Evolutionary conservation across 2,329 filamentous ascomycete genomes (phyloP), one percentile per base, ranked within the genome.

Genomic region (Aureobasidium uvarum): DNA sequence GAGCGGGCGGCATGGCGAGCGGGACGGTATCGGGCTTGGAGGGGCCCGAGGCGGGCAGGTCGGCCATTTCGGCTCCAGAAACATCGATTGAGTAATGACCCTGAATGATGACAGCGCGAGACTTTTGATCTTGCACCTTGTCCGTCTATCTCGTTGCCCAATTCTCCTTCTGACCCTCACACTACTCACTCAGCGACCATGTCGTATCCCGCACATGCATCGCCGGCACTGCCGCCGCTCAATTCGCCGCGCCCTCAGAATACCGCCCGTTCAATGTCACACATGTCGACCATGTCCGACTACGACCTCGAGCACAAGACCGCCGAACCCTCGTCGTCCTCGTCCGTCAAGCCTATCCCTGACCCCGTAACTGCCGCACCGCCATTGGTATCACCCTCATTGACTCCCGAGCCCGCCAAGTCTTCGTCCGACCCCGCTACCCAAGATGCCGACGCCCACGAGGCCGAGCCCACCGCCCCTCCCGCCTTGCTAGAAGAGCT

Each of bases 401-500:
- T 81, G 69, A 78, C 77, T 8, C 76, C 77, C 65, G 71, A 66
- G 41, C 68, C 69, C 18, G 55, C 66, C 72, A 55, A 70, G 68
- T 71, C 67, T 72, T 73, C 71, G 70, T 70, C 62, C 68, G 74
- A 73, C 76, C 64, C 65, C 13, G 66, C 68, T 45, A 10, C 63
- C 8, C 25, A 31, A 16, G 50, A 52, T 31, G 65, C 60, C 50
- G 65, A 66, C 20, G 43, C 56, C 20, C 46, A 79, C 60, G 72
- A 73, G 23, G 75, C 76, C 31, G 39, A 68, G 20, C 65, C 73
- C 41, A 68, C 73, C 67, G 79, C 81, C 60, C 88, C 84, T 38
- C 91, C 92, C 0, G 87, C 86, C 66, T 82, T 96, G 25, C 85
- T 97, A 7, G 83, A 89, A 69, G 85, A 82, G 16, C 81, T 98